Base-by-base conservation (phyloP, 2,329 filamentous ascomycete species). In the Pseudohalonectria lignicola region DNA sequence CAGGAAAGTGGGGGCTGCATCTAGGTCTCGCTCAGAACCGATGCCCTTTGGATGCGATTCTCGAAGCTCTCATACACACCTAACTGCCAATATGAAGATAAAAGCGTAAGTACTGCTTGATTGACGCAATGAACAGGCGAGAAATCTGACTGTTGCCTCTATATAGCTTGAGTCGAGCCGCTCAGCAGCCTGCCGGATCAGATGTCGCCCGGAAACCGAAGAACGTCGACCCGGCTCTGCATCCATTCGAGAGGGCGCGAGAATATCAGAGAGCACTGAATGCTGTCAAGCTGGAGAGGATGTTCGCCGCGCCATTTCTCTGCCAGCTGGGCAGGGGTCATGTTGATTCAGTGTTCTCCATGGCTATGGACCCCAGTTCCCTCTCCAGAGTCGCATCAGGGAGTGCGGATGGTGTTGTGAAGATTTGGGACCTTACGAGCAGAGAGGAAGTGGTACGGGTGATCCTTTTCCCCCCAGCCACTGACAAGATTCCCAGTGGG, bases 351-450 rank as follows among this genome's bases (percentile, higher is more conserved):
- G 78, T 84, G 9, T 92, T 90, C 58, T 76, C 76, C 26, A 76
- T 92, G 57, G 81, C 82, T 42, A 87, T 87, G 57, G 86, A 92
- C 49, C 82, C 82, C 6, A 77, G 76, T 48, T 80, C 79, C 7
- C 62, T 90, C 19, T 74, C 86, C 49, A 69, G 79, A 41, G 75
- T 88, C 49, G 86, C 87, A 6, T 90, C 83, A 52, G 87, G 85
- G 31, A 86, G 82, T 48, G 88, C 88, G 45, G 92, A 98, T 59
- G 90, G 92, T 46, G 78, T 95, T 9, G 76, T 98, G 41, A 98
- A 98, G 62, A 82, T 60, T 28, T 60, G 56, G 58, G 55, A 59
- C 59, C 64, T 92, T 48, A 74, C 79, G 8, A 79, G 69, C 39
- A 67, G 76, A 41, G 74, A 80, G n/a, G 81, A 90, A 32, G 30